Percentiles rank a stretch among this genome's conserved stretches.
Conservation (phyloP, 768 basidiomycete genomes). For the Jaapia argillacea region DNA sequence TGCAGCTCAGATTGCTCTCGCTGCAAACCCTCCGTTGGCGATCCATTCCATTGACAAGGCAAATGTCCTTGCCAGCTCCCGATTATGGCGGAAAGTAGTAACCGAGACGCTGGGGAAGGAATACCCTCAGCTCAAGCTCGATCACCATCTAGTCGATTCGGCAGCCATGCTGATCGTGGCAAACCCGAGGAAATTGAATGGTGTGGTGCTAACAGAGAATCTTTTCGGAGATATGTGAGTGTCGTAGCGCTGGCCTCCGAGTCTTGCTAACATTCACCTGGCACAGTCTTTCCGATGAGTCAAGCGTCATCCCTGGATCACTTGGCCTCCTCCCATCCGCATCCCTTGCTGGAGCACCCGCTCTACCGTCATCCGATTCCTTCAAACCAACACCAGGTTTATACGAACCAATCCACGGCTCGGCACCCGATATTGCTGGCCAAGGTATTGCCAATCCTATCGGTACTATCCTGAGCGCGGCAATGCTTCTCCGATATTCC, state of each 20-base stretch:
- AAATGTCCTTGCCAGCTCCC: slow-evolving; percentile 91
- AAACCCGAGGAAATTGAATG: slow-evolving; percentile 87
- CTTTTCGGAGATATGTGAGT: slow-evolving; percentile 95
- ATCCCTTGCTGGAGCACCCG: slow-evolving; percentile 86
- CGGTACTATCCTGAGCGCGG: slow-evolving; percentile 92
- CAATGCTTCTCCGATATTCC: slow-evolving; percentile 89
- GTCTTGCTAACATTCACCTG: neutral
- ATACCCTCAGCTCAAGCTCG: slow-evolving; percentile 78
- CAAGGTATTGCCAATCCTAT: slow-evolving; percentile 87
- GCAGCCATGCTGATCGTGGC: slow-evolving; percentile 94
- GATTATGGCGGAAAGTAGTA: slow-evolving; percentile 92
- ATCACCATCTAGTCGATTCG: slow-evolving; percentile 92
- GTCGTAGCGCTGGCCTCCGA: neutral
- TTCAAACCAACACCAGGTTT: slow-evolving; percentile 79
- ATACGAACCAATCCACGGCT: slow-evolving; percentile 98
- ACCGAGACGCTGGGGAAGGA: slow-evolving; percentile 76
- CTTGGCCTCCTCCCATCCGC: slow-evolving; percentile 94
- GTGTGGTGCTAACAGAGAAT: slow-evolving; percentile 91
- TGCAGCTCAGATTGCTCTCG: slow-evolving; percentile 85
- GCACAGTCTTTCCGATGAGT: slow-evolving; percentile 85
- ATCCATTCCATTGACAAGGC: slow-evolving; percentile 98
- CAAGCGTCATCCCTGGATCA: slow-evolving; percentile 95
- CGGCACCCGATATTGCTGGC: slow-evolving; percentile 93
- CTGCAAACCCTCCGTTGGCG: slow-evolving; percentile 72
- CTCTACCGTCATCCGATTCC: slow-evolving; percentile 34